Conservation (phyloP, 768 basidiomycete genomes). For the Collybia nuda region DNA sequence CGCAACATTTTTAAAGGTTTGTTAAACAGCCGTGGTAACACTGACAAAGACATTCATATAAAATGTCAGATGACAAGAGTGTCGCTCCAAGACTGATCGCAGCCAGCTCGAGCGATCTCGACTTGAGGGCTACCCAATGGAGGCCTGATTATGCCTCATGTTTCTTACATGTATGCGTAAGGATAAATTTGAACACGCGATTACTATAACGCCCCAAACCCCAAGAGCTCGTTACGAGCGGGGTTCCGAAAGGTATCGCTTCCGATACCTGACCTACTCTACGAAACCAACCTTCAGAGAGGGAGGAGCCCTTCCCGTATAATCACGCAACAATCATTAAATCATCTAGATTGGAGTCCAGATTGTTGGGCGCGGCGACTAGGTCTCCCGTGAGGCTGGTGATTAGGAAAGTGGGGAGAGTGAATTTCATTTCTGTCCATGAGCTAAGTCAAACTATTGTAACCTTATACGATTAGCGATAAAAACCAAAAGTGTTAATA, state of each 20-base stretch:
- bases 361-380: neutral
- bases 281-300: slow-evolving; percentile 11
- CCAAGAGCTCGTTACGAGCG: slow-evolving; percentile 63
- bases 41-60: neutral
- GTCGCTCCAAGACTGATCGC: slow-evolving; percentile 63
- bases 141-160: neutral
- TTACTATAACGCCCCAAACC: slow-evolving; percentile 57
- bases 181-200: slow-evolving; percentile 64
- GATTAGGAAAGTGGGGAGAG: too few relatives aligned
- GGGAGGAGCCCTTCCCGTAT: slow-evolving; percentile 21
- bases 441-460: neutral
- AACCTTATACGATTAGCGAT: neutral
- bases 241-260: slow-evolving; percentile 47
- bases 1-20: slow-evolving; percentile 71
- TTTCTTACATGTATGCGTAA: slow-evolving; percentile 18
- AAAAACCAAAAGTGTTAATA: too few relatives aligned
- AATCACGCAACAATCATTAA: neutral
- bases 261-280: neutral
- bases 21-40: neutral
- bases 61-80: slow-evolving; percentile 50
- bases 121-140: slow-evolving; percentile 47
- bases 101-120: slow-evolving; percentile 58
- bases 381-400: too few relatives aligned
- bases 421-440: too few relatives aligned
- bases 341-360: neutral